Base-by-base conservation (phyloP, 305 asterid genomes). In the Solanum hybrid region DNA sequence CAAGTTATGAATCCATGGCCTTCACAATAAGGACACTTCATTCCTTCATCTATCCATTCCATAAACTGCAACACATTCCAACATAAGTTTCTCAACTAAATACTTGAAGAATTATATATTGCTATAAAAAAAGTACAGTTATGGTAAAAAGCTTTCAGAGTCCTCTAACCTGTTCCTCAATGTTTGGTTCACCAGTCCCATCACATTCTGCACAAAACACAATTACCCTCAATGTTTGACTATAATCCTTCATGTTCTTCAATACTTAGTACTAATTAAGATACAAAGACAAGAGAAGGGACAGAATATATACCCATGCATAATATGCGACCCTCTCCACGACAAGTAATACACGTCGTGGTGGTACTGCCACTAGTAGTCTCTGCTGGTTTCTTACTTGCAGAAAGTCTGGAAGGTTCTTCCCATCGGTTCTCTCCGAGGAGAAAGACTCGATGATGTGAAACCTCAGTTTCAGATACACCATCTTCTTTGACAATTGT, bases 341-440 rank as follows among this genome's bases (percentile, higher is more conserved):
- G 97, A 88, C 99, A 97, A 81, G 98, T 8, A 64, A 89, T 64
- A 86, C 99, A 97, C 73, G 88, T 94, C 71, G 89, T 90, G 81
- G 88, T 86, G 81, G 92, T 88, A 86, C 75, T 94, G 88, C 89
- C 91, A 45, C 89, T 89, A 81, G 78, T 82, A 87, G 89, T 91
- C 89, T 72, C 88, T n/a, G 93, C 84, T 26, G 37, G 89, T 82
- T 93, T 91, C 90, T 89, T 93, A 80, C 90, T 91, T 10, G 90
- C 40, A 66, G 93, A 42, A 90, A 96, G 98, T 94, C 98, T 95
- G 12, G 99, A 96, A 89, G 99, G 94, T 24, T 97, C 99, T 93
- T 97, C 99, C 99, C 99, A 97, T 69, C 98, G 92, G 38, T 97
- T 97, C 93, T 97, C 99, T 91, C 99, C 99, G 1, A 96, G 98